Conservation (phyloP, 176 grass and related monocot species). For the Carex scoparia region DNA sequence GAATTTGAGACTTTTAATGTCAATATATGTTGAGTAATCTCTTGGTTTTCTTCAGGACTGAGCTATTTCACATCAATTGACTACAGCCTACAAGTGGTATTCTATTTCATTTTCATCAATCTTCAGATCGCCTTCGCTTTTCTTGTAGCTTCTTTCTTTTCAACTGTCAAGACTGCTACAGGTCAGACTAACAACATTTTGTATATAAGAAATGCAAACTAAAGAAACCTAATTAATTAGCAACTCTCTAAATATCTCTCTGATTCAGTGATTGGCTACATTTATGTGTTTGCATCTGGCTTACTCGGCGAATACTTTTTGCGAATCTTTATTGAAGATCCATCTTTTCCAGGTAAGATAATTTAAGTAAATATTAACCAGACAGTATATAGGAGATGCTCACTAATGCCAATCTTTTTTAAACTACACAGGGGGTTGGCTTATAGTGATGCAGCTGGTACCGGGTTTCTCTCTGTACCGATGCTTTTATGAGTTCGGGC, state of each 20-base stretch:
- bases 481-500: conserved; percentile 64
- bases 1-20: conserved; percentile 9
- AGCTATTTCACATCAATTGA: conserved; percentile 60
- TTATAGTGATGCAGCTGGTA: conserved; percentile 73
- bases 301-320: conserved; percentile 66
- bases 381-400: neutral
- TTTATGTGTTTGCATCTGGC: conserved; percentile 87
- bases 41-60: conserved; percentile 48
- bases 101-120: conserved; percentile 91
- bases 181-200: conserved; percentile 24
- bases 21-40: neutral
- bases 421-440: conserved; percentile 54
- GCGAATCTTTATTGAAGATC: conserved; percentile 53
- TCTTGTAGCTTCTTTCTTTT: conserved; percentile 67
- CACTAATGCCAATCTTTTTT: neutral
- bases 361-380: neutral
- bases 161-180: conserved; percentile 74
- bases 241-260: neutral
- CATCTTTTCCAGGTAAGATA: conserved; percentile 60
- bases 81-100: conserved; percentile 75
- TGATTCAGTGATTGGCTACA: conserved; percentile 76
- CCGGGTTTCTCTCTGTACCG: conserved; percentile 83
- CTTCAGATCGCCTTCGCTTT: conserved; percentile 75
- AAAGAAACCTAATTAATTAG: neutral
- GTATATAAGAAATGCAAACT: neutral